A percentile compares a stretch with the other conserved stretches of the same genome.
phyloP scores from a whole-genome alignment of 345 rosid species.

The Moringa oleifera region DNA sequence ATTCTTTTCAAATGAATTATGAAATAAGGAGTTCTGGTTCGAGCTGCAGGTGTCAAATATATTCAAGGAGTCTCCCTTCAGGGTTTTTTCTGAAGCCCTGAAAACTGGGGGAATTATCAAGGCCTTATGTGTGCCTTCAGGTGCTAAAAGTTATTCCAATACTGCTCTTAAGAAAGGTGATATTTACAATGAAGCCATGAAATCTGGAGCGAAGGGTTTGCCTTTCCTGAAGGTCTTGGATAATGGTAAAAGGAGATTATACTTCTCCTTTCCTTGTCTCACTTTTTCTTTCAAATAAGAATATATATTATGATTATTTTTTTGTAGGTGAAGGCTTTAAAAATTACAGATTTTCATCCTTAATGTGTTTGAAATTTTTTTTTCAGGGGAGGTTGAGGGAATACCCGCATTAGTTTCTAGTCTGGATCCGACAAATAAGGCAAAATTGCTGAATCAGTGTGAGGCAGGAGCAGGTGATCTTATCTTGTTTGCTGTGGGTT shows the following conservation, averaged over 20 bases:
- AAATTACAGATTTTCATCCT: slow-evolving; percentile 7
- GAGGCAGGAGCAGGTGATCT: slow-evolving; percentile 81
- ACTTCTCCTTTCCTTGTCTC: neutral
- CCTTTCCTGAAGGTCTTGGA: slow-evolving; percentile 89
- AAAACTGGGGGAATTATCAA: slow-evolving; percentile 71
- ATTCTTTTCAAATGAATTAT: neutral
- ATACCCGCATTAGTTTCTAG: slow-evolving; percentile 68
- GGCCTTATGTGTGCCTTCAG: slow-evolving; percentile 70
- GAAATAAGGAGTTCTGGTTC: neutral
- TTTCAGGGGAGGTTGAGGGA: slow-evolving; percentile 66
- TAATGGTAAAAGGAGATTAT: slow-evolving; percentile 50
- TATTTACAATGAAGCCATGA: slow-evolving; percentile 69
- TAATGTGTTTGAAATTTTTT: slow-evolving; percentile 1
- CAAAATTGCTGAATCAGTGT: slow-evolving; percentile 49
- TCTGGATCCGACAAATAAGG: slow-evolving; percentile 46
- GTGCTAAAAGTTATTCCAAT: slow-evolving; percentile 70
- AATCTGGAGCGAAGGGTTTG: slow-evolving; percentile 94
- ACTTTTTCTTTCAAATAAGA: no score
- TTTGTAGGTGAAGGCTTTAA: neutral
- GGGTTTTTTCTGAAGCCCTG: slow-evolving; percentile 67
- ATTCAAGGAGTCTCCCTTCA: slow-evolving; percentile 64
- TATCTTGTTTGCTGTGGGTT: slow-evolving; percentile 85
- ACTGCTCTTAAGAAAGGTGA: slow-evolving; percentile 95
- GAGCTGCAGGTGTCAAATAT: slow-evolving; percentile 74
- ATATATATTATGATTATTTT: neutral